Percentiles rank a stretch among this genome's conserved stretches.
Conservation (phyloP, 345 rosid species). For the Eucalyptus rudis region DNA sequence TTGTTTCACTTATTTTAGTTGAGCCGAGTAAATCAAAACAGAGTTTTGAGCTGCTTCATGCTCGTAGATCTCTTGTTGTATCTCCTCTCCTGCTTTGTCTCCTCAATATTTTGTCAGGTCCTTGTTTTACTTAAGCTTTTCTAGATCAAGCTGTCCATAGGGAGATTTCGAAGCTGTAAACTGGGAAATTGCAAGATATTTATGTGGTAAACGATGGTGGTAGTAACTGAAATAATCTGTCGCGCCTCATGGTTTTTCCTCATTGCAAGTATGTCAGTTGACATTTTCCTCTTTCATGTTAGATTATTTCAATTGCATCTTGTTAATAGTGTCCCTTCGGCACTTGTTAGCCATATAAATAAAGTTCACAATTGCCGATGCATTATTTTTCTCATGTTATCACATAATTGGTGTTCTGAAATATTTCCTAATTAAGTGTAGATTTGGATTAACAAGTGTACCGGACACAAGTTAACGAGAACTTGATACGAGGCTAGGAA, state of each 20-base stretch:
- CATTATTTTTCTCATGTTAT: background rate
- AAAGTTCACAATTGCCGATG: background rate
- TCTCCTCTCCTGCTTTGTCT: background rate
- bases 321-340: background rate
- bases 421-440: background rate
- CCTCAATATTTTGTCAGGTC: background rate
- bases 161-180: background rate
- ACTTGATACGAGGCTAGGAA: background rate
- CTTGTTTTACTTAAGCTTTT: background rate
- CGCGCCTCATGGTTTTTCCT: background rate
- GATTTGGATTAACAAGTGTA: background rate
- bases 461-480: background rate
- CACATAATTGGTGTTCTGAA: background rate
- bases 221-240: background rate
- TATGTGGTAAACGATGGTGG: background rate
- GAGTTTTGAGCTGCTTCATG: constrained; percentile 1
- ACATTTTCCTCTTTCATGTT: background rate
- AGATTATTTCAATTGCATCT: background rate
- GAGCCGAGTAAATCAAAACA: constrained; percentile 17
- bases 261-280: background rate
- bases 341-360: background rate
- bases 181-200: background rate
- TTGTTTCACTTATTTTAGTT: constrained; percentile 8
- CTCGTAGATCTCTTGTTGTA: constrained; percentile 2
- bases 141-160: background rate